Conservation (phyloP, 257 asterid species). For the Solanum commersonii region DNA sequence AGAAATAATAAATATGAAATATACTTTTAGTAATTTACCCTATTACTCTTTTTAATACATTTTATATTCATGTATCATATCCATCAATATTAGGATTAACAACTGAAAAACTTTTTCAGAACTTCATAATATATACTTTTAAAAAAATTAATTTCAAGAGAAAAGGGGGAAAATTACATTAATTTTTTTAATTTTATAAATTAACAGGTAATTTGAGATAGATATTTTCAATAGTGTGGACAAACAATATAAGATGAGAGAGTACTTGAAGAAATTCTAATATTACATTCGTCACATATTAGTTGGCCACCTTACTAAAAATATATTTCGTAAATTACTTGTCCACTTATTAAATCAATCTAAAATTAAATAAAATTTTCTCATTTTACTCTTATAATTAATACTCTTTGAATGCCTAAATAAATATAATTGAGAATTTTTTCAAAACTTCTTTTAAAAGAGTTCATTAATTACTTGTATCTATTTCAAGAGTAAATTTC, state of each 20-base stretch:
- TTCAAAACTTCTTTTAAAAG: too few relatives aligned
- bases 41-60: not conserved
- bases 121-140: too few relatives aligned
- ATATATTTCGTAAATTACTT: not conserved
- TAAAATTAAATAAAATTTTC: too few relatives aligned
- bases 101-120: too few relatives aligned
- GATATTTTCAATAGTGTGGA: too few relatives aligned
- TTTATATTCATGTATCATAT: not conserved
- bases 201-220: too few relatives aligned
- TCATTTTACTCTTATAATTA: not conserved
- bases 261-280: not conserved
- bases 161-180: too few relatives aligned
- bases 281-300: not conserved
- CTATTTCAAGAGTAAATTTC: too few relatives aligned
- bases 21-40: not conserved
- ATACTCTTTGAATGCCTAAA: not conserved
- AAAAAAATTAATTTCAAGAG: not conserved
- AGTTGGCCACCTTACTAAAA: too few relatives aligned
- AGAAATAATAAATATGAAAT: too few relatives aligned
- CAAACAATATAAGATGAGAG: not conserved
- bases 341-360: not conserved
- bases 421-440: not conserved
- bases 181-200: too few relatives aligned
- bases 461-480: too few relatives aligned
- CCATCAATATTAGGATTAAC: not conserved